Evolutionary conservation across 768 basidiomycete species (phyloP).

Genomic region (Termitomyces titanicus): DNA sequence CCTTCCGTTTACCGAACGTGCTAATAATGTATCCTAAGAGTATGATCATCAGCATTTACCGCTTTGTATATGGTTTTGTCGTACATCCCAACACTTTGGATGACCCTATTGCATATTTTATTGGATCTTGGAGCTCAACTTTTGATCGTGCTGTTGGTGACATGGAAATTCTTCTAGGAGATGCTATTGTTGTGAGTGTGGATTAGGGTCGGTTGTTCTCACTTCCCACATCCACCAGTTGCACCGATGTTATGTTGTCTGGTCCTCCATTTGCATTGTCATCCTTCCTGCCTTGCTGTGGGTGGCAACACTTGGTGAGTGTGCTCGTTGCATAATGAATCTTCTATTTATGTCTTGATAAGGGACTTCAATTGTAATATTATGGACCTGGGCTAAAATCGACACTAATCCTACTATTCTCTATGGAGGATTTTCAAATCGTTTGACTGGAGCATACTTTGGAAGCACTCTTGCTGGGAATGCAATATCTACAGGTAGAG

Average conservation of each 20-base stretch:
- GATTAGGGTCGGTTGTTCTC: background rate
- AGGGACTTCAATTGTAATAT: background rate
- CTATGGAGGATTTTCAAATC: background rate
- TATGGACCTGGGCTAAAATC: background rate
- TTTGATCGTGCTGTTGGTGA: background rate
- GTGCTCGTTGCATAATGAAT: background rate
- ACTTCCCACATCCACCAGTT: background rate
- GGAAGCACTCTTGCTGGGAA: background rate
- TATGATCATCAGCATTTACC: background rate
- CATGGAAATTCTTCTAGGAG: background rate
- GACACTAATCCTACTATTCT: background rate
- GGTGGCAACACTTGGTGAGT: background rate
- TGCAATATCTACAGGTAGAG: background rate
- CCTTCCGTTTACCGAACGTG: no score
- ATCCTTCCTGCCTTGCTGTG: constrained; percentile 1
- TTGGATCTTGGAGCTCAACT: background rate
- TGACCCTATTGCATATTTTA: background rate
- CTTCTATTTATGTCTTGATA: background rate
- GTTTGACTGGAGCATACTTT: background rate
- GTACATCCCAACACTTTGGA: background rate
- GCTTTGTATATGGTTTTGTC: background rate
- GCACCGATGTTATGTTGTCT: constrained; percentile 1
- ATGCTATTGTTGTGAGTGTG: constrained; percentile 1
- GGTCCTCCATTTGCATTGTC: background rate
- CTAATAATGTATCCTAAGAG: background rate